Evolutionary conservation across 345 rosid genomes (phyloP).

Genomic region (Gossypium longicalyx): DNA sequence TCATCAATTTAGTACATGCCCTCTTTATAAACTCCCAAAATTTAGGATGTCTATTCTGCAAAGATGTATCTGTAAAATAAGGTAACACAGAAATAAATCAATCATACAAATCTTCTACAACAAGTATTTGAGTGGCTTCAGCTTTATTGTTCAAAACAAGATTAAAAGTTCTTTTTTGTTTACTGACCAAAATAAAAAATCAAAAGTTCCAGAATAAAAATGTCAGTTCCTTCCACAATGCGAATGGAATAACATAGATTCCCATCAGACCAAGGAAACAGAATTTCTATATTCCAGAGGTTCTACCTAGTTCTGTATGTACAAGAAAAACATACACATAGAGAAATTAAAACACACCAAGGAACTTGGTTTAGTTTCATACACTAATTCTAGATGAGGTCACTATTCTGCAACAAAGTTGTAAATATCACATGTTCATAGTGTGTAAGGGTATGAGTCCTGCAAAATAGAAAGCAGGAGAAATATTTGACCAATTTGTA

Average conservation of each 20-base stretch:
- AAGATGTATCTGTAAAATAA: slow-evolving; percentile 60
- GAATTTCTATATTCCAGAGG: slow-evolving; percentile 1
- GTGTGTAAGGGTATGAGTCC: neutral
- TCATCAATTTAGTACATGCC: slow-evolving; percentile 87
- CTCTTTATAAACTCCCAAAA: slow-evolving; percentile 75
- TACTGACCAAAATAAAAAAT: neutral
- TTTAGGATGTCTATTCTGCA: slow-evolving; percentile 58
- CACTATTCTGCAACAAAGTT: neutral
- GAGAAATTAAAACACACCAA: neutral
- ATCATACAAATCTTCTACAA: neutral
- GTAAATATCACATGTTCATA: neutral
- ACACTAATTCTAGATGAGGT: neutral
- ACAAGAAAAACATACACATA: neutral
- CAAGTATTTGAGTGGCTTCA: neutral
- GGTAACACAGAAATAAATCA: slow-evolving; percentile 10
- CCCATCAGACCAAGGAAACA: neutral
- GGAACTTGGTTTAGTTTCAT: neutral
- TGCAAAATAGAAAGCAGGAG: neutral
- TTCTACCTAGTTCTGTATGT: neutral
- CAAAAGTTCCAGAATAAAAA: neutral
- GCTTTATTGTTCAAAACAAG: neutral
- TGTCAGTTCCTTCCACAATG: neutral
- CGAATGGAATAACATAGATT: slow-evolving; percentile 9
- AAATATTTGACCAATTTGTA: neutral
- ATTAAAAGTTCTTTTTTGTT: neutral